Conservation (phyloP, 1,139 yeast species). For the Candida albicans region DNA sequence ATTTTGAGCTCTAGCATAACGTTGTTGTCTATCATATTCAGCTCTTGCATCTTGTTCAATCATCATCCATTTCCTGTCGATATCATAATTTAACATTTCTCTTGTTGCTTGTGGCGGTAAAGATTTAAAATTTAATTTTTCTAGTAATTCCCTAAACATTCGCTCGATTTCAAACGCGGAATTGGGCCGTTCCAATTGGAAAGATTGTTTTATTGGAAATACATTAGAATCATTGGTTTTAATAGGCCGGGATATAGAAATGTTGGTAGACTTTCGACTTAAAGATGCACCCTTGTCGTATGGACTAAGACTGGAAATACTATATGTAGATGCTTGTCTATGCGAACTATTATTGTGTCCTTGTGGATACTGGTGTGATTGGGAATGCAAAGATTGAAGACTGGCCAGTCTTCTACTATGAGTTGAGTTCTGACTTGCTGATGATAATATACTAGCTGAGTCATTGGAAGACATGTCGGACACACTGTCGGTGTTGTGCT, state of each 20-base stretch:
- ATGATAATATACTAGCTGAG: conserved; percentile 32
- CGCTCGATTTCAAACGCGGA: conserved; percentile 62
- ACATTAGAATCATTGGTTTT: conserved; percentile 19
- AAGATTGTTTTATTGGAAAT: conserved; percentile 13
- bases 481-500: conserved; percentile 20
- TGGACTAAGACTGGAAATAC: conserved; percentile 31
- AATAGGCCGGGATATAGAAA: conserved; percentile 36
- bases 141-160: conserved; percentile 70
- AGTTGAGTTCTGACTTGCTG: conserved; percentile 21
- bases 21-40: conserved; percentile 63
- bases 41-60: conserved; percentile 84
- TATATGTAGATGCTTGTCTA: conserved; percentile 43
- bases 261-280: conserved; percentile 18
- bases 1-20: conserved; percentile 34
- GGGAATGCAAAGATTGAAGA: conserved; percentile 1
- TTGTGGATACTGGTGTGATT: neutral
- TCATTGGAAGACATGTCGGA: conserved; percentile 41
- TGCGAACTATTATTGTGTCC: neutral
- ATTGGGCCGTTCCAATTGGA: conserved; percentile 52
- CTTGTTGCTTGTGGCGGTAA: conserved; percentile 75
- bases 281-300: conserved; percentile 28
- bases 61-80: conserved; percentile 88
- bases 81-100: conserved; percentile 74
- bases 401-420: conserved; percentile 35
- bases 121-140: conserved; percentile 77